Percentiles rank a stretch among this genome's conserved stretches.
Evolutionary conservation across 768 basidiomycete species (phyloP).

Genomic region (Chalciporus pseudorubinellus): DNA sequence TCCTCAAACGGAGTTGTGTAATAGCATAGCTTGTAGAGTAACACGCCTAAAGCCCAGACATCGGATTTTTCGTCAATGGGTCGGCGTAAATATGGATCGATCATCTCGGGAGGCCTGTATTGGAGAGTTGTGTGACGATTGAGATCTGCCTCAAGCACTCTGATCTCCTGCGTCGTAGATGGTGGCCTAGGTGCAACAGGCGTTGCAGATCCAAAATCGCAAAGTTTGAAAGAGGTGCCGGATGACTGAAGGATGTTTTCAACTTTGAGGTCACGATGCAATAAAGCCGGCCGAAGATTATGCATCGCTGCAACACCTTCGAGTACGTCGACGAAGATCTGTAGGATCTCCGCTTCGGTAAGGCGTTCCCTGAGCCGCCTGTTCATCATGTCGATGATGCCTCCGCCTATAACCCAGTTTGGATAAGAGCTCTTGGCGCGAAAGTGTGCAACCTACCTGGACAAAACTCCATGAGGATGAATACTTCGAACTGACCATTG

Average conservation of each 20-base stretch:
- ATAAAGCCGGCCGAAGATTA: constrained; percentile 80
- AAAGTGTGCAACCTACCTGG: constrained; percentile 52
- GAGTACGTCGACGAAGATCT: constrained; percentile 97
- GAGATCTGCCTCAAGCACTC: constrained; percentile 84
- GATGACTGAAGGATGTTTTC: constrained; percentile 96
- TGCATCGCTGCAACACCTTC: constrained; percentile 98
- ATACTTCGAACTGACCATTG: constrained; percentile 88
- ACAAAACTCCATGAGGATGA: constrained; percentile 99
- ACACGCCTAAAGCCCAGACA: constrained; percentile 95
- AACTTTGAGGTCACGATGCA: constrained; percentile 98
- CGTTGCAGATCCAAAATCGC: constrained; percentile 95
- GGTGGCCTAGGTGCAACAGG: constrained; percentile 70
- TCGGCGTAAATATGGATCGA: constrained; percentile 80
- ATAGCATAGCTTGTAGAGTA: constrained; percentile 98
- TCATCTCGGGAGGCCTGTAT: constrained; percentile 99
- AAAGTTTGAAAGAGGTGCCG: constrained; percentile 84
- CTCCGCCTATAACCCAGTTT: constrained; percentile 63
- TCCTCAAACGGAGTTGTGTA: constrained; percentile 99
- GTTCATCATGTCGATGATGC: constrained; percentile 99
- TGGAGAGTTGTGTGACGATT: constrained; percentile 95
- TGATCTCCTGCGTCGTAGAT: constrained; percentile 76
- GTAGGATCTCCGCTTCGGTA: constrained; percentile 93
- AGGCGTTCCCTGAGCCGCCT: constrained; percentile 90
- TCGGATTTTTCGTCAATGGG: constrained; percentile 94
- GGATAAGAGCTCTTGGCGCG: constrained; percentile 9